These are phyloP conservation scores for Phytopythium cucurbitacearum DNA, from an alignment of 352 stramenopile species.

Conservation along the genomic window DNA sequence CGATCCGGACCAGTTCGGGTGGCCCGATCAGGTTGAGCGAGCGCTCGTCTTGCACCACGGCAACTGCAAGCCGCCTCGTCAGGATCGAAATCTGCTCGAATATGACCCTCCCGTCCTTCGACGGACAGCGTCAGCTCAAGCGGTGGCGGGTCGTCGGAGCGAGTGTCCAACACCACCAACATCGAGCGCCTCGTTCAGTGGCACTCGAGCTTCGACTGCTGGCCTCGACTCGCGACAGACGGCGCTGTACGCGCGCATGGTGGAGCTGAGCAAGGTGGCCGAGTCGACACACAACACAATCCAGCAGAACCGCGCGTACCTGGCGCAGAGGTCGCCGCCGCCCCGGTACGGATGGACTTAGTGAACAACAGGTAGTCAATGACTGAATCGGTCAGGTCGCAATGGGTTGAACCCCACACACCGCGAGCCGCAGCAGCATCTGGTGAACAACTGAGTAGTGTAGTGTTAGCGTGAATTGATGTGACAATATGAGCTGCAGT, in stretches of 20 bases:
- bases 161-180: not conserved
- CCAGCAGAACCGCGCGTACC: conserved; percentile 28
- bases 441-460: no score
- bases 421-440: no score
- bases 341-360: not conserved
- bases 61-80: conserved; percentile 4
- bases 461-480: no score
- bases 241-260: conserved; percentile 26
- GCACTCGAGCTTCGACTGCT: conserved; percentile 4
- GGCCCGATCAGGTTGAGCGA: no score
- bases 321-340: conserved; percentile 19
- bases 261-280: conserved; percentile 30
- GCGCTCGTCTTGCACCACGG: not conserved
- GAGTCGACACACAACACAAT: conserved; percentile 32
- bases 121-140: conserved; percentile 7
- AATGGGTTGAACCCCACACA: not conserved
- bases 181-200: not conserved
- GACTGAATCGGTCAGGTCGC: not conserved
- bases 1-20: no score
- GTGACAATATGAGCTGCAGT: no score
- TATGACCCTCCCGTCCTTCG: conserved; percentile 9
- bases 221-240: conserved; percentile 9
- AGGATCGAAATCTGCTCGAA: not conserved
- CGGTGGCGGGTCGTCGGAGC: not conserved
- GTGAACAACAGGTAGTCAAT: no score